phyloP scores from a whole-genome alignment of 306 rosid species.

The Potentilla sterilis region DNA sequence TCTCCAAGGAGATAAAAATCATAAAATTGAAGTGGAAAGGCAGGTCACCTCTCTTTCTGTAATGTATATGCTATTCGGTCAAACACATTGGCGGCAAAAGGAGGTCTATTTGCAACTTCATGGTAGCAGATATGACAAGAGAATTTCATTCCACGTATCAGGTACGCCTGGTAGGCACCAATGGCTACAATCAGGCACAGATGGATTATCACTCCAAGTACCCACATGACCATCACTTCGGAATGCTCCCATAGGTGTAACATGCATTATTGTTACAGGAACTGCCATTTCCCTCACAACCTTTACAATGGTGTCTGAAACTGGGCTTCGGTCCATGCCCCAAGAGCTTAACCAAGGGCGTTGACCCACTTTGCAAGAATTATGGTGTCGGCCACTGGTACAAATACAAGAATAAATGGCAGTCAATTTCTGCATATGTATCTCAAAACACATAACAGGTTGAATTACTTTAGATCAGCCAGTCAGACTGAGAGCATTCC shows the following conservation, averaged over 20 bases:
- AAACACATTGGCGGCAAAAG: neutral
- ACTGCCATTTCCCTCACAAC: slow-evolving; percentile 52
- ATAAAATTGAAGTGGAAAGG: neutral
- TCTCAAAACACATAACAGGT: neutral
- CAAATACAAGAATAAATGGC: slow-evolving; percentile 26
- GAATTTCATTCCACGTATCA: slow-evolving; percentile 94
- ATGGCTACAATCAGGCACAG: slow-evolving; percentile 89
- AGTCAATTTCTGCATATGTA: slow-evolving; percentile 4
- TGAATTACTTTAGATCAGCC: neutral
- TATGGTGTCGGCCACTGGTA: slow-evolving; percentile 54
- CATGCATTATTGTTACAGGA: slow-evolving; percentile 50
- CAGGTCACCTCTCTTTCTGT: neutral
- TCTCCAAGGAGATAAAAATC: neutral
- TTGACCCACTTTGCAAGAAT: slow-evolving; percentile 59
- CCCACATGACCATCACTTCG: slow-evolving; percentile 90
- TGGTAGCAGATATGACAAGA: slow-evolving; percentile 51
- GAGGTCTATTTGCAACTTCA: neutral
- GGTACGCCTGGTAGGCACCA: slow-evolving; percentile 99
- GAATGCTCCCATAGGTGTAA: slow-evolving; percentile 72
- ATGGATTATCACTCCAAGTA: slow-evolving; percentile 70
- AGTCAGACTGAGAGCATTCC: neutral
- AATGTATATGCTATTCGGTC: neutral
- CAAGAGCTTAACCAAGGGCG: slow-evolving; percentile 55
- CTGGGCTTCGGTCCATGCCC: slow-evolving; percentile 51
- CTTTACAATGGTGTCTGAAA: slow-evolving; percentile 58